Evolutionary conservation across 164 flowering plant species (phyloP), one percentile per base, ranked within the genome.

Genomic region (Aristolochia fimbriata): DNA sequence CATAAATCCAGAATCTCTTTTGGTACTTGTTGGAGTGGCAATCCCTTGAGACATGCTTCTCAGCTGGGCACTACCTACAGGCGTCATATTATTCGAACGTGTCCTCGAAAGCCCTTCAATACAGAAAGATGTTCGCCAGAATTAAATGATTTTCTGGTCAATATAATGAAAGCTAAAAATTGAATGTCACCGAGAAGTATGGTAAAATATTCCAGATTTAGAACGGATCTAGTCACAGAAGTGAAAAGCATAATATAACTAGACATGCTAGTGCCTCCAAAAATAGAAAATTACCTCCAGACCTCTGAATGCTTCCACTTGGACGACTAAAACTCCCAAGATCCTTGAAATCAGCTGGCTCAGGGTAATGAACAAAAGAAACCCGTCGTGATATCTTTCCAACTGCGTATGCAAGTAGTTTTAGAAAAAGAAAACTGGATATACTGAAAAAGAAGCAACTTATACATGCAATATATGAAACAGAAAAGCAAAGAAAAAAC

Each of bases 321-420:
- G 22, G 6, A 37, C 56, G 63, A 17, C 56, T 37, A 46, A 66
- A 31, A 46, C 33, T 63, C 30, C 5, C 14, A 0, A 16, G 65
- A 24, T 68, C 60, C 30, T 69, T 67, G 21, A 76, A 59, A 48
- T 81, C 85, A 21, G 69, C 48, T 22, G 88, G 82, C 22, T 78
- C 85, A 16, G 87, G 86, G 67, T 79, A 84, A 68, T 71, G 85
- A 47, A 83, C 78, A 31, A 86, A 66, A 21, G 84, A 79, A 63
- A 86, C 84, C 47, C 84, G 76, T 47, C 91, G 75, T 48, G 96
- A 81, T 64, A 88, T 86, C 75, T 84, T 84, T 24, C 96, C 96
- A 66, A 73, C 96, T 86, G 83, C 52, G 68, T 23, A 47, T 6
- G 43, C 10, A 7, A 37, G 43, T 37, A 10, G 43, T 37, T 37